phyloP scores from a whole-genome alignment of 768 basidiomycete genomes.

The Lactarius tabidus region DNA sequence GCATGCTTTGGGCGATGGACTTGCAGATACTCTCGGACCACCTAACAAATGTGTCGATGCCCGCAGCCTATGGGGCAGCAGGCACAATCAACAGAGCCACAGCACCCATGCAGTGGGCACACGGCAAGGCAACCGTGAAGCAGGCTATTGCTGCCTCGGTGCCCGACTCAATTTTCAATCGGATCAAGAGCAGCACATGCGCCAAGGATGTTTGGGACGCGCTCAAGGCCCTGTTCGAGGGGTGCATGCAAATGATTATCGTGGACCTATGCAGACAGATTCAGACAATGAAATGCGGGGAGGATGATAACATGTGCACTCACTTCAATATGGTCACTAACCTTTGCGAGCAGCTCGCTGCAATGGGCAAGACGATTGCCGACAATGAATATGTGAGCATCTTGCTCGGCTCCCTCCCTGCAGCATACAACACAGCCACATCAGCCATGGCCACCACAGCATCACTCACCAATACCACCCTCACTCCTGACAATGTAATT shows the following conservation, averaged over 20 bases:
- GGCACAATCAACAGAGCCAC: background rate
- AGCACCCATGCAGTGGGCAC: background rate
- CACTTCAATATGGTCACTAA: background rate
- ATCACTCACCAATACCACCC: conserved; percentile 24
- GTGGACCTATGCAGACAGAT: background rate
- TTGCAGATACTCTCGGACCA: background rate
- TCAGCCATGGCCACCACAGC: conserved; percentile 31
- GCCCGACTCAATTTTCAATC: conserved; percentile 4
- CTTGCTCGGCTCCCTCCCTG: conserved; percentile 34
- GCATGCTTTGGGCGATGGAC: no score
- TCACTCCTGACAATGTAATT: conserved; percentile 28
- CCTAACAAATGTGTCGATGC: background rate
- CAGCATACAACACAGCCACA: conserved; percentile 34
- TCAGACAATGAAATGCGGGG: background rate
- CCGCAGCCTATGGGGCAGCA: background rate
- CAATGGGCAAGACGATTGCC: background rate
- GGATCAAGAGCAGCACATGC: background rate
- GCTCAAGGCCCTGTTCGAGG: background rate
- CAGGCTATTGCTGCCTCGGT: conserved; percentile 2
- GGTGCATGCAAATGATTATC: background rate
- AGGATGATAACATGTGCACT: background rate
- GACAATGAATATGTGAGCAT: background rate
- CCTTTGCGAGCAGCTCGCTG: background rate
- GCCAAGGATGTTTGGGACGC: background rate
- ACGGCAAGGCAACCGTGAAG: background rate